Evolutionary conservation across 1,284 basidiomycete species (phyloP).

Genomic region (Cryptococcus neoformans): DNA sequence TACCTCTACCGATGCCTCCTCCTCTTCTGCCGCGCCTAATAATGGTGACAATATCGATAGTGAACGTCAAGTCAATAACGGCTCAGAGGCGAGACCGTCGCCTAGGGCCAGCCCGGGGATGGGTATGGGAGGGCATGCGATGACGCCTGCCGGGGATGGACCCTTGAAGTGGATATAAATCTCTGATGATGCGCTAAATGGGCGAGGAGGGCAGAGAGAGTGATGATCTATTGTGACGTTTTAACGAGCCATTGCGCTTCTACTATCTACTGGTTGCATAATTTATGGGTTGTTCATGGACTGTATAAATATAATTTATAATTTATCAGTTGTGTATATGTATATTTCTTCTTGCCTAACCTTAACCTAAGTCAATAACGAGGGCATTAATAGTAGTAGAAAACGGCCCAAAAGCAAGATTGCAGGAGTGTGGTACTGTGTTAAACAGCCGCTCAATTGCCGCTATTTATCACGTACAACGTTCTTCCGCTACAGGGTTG

Average conservation of each 20-base stretch:
- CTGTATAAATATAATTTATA: not conserved
- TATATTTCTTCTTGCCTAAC: not conserved
- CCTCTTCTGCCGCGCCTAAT: not conserved
- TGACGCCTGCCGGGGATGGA: constrained; percentile 23
- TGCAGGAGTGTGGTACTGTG: too few relatives aligned
- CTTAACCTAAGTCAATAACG: too few relatives aligned
- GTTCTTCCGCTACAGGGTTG: too few relatives aligned
- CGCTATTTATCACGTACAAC: too few relatives aligned
- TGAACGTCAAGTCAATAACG: not conserved
- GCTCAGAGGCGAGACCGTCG: constrained; percentile 5
- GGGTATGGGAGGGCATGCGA: constrained; percentile 6
- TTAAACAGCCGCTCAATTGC: too few relatives aligned
- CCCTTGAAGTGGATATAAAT: constrained; percentile 23
- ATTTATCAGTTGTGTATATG: not conserved
- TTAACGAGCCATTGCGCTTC: not conserved
- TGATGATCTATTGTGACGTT: not conserved
- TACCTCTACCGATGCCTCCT: not conserved
- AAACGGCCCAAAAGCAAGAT: too few relatives aligned
- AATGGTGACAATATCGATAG: not conserved
- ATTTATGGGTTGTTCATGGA: not conserved
- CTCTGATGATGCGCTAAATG: too few relatives aligned
- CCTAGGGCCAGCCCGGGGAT: not conserved
- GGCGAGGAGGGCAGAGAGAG: not conserved
- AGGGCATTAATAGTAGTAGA: too few relatives aligned
- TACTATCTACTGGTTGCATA: not conserved